Evolutionary conservation across 2,329 filamentous ascomycete genomes (phyloP).

Genomic region (Monosporascus cannonballus): DNA sequence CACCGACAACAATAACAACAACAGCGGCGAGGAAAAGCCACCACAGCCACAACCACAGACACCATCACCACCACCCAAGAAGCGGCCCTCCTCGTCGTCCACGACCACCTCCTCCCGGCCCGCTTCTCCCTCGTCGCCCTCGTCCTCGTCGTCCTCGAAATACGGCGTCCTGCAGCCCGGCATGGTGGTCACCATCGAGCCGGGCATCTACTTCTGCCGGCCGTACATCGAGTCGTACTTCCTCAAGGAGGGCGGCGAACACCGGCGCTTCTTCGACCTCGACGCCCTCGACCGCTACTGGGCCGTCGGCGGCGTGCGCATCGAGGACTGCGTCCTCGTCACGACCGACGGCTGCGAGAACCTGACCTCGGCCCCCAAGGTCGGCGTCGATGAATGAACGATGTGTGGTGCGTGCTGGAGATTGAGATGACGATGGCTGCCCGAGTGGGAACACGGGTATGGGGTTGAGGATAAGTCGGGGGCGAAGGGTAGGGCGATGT

Average conservation of each 20-base stretch:
- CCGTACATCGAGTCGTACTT: slow-evolving; percentile 68
- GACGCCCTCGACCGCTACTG: slow-evolving; percentile 64
- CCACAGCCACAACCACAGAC: not conserved
- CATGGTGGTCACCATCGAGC: slow-evolving; percentile 75
- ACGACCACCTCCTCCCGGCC: slow-evolving; percentile 1
- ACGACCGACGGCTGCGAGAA: slow-evolving; percentile 77
- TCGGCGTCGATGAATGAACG: slow-evolving; percentile 44
- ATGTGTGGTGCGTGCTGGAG: not conserved
- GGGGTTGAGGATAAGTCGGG: no score
- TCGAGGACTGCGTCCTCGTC: slow-evolving; percentile 86
- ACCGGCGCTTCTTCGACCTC: slow-evolving; percentile 59
- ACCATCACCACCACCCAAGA: not conserved
- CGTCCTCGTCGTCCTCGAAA: not conserved
- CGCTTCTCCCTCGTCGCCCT: slow-evolving; percentile 2
- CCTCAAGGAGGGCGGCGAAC: slow-evolving; percentile 48
- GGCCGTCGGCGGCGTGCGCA: slow-evolving; percentile 78
- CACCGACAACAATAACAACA: slow-evolving; percentile 1
- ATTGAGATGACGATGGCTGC: not conserved
- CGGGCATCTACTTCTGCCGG: slow-evolving; percentile 71
- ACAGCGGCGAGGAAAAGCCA: not conserved
- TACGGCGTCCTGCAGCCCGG: slow-evolving; percentile 43
- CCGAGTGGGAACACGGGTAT: no score
- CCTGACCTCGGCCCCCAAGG: slow-evolving; percentile 73
- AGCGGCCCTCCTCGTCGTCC: not conserved
- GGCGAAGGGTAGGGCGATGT: no score